Percentiles rank a stretch among this genome's conserved stretches.
Conservation (phyloP, 148 eudicot species). For the Fagopyrum homotropicum region DNA sequence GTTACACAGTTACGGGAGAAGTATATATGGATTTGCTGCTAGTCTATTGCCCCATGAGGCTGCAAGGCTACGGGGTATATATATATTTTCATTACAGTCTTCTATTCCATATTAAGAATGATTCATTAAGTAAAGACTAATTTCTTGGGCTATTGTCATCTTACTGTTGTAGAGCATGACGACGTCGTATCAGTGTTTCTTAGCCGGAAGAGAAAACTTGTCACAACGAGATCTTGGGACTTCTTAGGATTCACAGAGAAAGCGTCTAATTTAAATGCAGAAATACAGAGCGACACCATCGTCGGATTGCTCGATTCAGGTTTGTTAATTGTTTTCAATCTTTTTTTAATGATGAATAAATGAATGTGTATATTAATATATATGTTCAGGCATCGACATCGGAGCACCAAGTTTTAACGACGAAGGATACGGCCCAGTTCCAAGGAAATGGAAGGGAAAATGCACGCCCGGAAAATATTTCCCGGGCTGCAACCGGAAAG, state of each 20-base stretch:
- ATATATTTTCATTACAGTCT: not conserved
- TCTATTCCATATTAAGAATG: not conserved
- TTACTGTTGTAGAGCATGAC: conserved; percentile 23
- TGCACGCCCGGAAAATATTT: conserved; percentile 58
- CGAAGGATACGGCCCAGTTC: conserved; percentile 62
- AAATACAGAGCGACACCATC: conserved; percentile 43
- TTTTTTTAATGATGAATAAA: not conserved
- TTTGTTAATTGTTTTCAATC: conserved; percentile 10
- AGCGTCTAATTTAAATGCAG: conserved; percentile 27
- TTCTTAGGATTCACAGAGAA: conserved; percentile 50
- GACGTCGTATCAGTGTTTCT: conserved; percentile 76
- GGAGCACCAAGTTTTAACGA: conserved; percentile 63
- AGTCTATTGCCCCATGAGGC: conserved; percentile 66
- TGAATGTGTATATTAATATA: not conserved
- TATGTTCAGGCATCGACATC: conserved; percentile 43
- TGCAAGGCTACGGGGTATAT: conserved; percentile 34
- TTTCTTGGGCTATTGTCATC: too few relatives aligned
- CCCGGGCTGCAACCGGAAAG: conserved; percentile 71
- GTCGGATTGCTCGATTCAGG: conserved; percentile 72
- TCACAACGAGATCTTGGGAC: conserved; percentile 89
- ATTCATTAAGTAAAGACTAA: not conserved
- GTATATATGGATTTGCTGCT: conserved; percentile 79
- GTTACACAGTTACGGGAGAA: conserved; percentile 63
- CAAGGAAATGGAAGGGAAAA: conserved; percentile 82
- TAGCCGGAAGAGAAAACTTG: conserved; percentile 36